A percentile compares a stretch with the other conserved stretches of the same genome.
Conservation (phyloP, 1,284 basidiomycete genomes). For the Garcileccinum viscosum region DNA sequence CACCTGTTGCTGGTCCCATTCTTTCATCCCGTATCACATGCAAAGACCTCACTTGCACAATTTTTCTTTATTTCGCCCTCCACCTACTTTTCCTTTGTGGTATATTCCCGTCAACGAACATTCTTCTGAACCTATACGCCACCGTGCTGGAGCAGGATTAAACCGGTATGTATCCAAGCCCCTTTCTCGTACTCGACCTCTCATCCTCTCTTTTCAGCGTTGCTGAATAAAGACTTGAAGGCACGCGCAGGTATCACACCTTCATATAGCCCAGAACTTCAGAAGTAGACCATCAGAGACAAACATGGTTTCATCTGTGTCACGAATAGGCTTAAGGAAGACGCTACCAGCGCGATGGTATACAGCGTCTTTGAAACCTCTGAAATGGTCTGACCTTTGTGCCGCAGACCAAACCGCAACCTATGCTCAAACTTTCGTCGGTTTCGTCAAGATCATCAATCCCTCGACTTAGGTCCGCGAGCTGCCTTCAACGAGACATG, state of each 20-base stretch:
- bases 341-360: constrained; percentile 74
- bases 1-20: too few species aligned
- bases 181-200: constrained; percentile 2
- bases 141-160: constrained; percentile 71
- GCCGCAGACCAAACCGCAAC: constrained; percentile 65
- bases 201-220: constrained; percentile 44
- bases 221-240: constrained; percentile 59
- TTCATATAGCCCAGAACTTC: constrained; percentile 56
- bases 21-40: too few species aligned
- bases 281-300: constrained; percentile 78
- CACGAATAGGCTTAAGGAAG: constrained; percentile 76
- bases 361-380: neutral
- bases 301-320: constrained; percentile 80
- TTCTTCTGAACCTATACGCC: too few species aligned
- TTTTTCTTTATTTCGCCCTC: too few species aligned
- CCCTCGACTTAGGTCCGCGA: constrained; percentile 70
- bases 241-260: constrained; percentile 60
- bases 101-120: too few species aligned
- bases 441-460: constrained; percentile 73
- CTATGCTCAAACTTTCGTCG: constrained; percentile 74
- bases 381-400: constrained; percentile 13
- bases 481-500: constrained; percentile 73
- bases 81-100: too few species aligned
- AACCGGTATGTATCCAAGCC: constrained; percentile 53
- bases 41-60: too few species aligned